These are phyloP conservation scores for Actinomucor elegans DNA, from an alignment of 371 early-diverging fungal species.

Conservation along the genomic window DNA sequence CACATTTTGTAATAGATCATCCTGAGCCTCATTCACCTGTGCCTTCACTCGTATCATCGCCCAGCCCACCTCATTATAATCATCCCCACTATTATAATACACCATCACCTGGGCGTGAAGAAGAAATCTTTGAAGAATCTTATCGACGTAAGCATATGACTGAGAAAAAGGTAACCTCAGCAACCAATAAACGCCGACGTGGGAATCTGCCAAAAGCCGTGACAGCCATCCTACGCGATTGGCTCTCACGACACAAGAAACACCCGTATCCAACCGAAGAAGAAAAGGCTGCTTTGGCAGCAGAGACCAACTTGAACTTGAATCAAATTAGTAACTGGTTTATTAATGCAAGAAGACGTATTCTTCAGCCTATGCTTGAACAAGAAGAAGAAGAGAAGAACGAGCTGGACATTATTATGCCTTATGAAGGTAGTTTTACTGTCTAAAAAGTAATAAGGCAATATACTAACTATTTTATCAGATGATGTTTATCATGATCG, in stretches of 20 bases:
- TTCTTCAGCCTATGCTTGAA: constrained; percentile 49
- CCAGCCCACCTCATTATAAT: constrained; percentile 24
- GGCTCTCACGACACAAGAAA: constrained; percentile 73
- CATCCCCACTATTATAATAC: constrained; percentile 4
- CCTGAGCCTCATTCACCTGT: constrained; percentile 33
- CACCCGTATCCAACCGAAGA: constrained; percentile 85
- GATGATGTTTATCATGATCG: constrained; percentile 18
- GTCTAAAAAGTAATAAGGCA: background rate
- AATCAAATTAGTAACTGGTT: constrained; percentile 87
- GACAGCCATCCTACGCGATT: constrained; percentile 66
- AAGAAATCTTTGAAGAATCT: too few species aligned
- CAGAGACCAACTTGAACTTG: constrained; percentile 64
- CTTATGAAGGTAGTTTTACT: constrained; percentile 3
- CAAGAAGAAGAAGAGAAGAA: constrained; percentile 24
- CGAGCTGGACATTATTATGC: constrained; percentile 19
- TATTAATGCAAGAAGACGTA: constrained; percentile 81
- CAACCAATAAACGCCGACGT: constrained; percentile 46
- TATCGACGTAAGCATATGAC: constrained; percentile 16
- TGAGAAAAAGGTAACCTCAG: constrained; percentile 12
- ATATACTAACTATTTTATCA: background rate
- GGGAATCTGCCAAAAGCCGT: constrained; percentile 65
- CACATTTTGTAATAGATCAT: constrained; percentile 15
- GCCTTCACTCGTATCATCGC: constrained; percentile 32
- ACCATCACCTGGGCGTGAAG: too few species aligned
- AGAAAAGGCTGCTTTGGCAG: constrained; percentile 65